Conservation (phyloP, 1,284 basidiomycete genomes). For the Ustilago curta region DNA sequence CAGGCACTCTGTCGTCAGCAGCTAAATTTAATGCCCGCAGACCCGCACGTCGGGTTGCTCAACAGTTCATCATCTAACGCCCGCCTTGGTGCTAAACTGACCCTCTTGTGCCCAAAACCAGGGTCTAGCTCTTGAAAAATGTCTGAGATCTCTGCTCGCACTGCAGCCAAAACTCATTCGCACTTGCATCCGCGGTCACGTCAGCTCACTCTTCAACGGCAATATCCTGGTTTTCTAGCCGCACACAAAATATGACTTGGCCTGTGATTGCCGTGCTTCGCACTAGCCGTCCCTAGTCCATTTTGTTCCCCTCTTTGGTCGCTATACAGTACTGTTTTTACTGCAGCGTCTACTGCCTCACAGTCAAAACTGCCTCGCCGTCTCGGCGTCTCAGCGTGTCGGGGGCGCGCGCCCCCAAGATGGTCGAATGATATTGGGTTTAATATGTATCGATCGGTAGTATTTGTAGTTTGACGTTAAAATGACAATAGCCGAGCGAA, state of each 20-base stretch:
- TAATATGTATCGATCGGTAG: background rate
- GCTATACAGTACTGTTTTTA: too few species aligned
- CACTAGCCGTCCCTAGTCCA: too few species aligned
- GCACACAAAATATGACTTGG: too few species aligned
- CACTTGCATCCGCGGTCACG: too few species aligned
- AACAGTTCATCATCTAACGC: conserved; percentile 1
- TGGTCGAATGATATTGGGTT: background rate
- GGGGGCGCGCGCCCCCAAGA: too few species aligned
- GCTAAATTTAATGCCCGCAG: conserved; percentile 1
- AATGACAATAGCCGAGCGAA: conserved; percentile 32
- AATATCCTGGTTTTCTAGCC: too few species aligned
- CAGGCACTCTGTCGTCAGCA: background rate
- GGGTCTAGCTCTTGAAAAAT: conserved; percentile 10
- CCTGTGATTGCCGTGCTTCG: too few species aligned
- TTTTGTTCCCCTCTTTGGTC: too few species aligned
- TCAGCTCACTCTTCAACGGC: too few species aligned
- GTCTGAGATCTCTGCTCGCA: conserved; percentile 12
- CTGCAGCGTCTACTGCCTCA: too few species aligned
- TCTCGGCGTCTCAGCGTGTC: too few species aligned
- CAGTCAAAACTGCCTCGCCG: too few species aligned
- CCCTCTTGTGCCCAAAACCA: background rate
- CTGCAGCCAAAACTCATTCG: background rate
- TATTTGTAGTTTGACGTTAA: background rate
- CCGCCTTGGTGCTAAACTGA: background rate
- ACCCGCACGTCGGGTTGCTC: conserved; percentile 1